Evolutionary conservation across 2,329 filamentous ascomycete species (phyloP).

Genomic region (Aspergillus sp.): DNA sequence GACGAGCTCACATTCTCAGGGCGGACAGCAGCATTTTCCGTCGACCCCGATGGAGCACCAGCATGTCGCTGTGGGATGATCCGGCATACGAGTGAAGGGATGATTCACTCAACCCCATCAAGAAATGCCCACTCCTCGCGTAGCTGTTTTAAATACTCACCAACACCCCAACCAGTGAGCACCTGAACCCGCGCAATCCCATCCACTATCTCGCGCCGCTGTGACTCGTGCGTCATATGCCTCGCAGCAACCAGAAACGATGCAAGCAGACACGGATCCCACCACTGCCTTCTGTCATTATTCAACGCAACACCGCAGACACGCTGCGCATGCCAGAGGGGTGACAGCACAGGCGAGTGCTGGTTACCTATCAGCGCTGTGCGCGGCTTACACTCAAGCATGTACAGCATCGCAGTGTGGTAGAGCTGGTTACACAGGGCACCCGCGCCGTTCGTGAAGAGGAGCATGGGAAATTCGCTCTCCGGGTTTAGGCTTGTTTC

Average conservation of each 20-base stretch:
- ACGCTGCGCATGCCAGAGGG: conserved; percentile 55
- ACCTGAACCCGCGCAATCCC: conserved; percentile 44
- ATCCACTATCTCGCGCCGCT: conserved; percentile 50
- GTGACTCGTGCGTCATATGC: conserved; percentile 54
- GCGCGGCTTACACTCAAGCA: conserved; percentile 58
- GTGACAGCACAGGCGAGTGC: conserved; percentile 43
- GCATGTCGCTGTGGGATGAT: conserved; percentile 1
- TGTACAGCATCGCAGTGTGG: conserved; percentile 59
- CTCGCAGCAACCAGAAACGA: conserved; percentile 53
- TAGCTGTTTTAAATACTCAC: conserved; percentile 24
- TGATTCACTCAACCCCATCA: conserved; percentile 21
- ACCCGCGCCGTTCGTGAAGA: conserved; percentile 53
- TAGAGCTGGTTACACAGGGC: conserved; percentile 59
- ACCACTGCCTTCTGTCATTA: conserved; percentile 51
- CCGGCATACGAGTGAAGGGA: neutral
- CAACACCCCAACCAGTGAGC: conserved; percentile 50
- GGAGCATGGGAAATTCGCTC: conserved; percentile 41
- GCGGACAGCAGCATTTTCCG: neutral
- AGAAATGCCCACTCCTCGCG: conserved; percentile 30
- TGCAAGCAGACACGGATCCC: conserved; percentile 55
- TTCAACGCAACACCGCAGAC: conserved; percentile 56
- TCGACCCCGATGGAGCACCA: neutral
- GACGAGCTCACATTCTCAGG: neutral
- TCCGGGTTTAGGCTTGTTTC: conserved; percentile 20
- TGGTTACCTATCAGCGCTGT: conserved; percentile 41